Evolutionary conservation across 768 basidiomycete genomes (phyloP).

Genomic region (Termitomyces sp.): DNA sequence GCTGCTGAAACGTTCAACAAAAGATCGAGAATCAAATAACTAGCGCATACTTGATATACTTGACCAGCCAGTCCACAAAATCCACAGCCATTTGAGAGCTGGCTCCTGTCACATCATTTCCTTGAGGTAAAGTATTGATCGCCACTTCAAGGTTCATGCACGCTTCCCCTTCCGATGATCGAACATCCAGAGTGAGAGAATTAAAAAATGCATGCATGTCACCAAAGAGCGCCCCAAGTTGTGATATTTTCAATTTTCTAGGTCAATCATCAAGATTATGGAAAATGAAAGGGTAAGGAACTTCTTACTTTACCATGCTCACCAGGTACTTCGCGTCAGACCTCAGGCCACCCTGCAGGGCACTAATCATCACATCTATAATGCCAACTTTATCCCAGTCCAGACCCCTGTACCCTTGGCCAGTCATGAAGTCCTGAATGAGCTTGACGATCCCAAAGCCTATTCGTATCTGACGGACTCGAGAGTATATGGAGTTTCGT

Average conservation of each 20-base stretch:
- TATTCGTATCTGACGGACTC: constrained; percentile 14
- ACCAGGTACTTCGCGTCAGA: constrained; percentile 41
- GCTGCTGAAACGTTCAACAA: constrained; percentile 23
- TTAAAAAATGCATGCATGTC: constrained; percentile 34
- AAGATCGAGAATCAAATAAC: neutral
- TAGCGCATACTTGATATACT: constrained; percentile 43
- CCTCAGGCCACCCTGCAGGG: constrained; percentile 37
- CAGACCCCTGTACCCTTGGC: constrained; percentile 36
- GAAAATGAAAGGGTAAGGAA: neutral
- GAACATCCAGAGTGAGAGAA: constrained; percentile 24
- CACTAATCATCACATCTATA: constrained; percentile 37
- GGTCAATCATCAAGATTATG: neutral
- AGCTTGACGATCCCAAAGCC: constrained; percentile 21
- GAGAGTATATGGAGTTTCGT: constrained; percentile 27
- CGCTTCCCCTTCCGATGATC: constrained; percentile 27
- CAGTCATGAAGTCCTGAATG: constrained; percentile 38
- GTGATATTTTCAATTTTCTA: constrained; percentile 34
- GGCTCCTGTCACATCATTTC: constrained; percentile 10
- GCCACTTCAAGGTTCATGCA: constrained; percentile 16
- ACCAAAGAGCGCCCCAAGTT: constrained; percentile 31
- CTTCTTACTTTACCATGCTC: constrained; percentile 40
- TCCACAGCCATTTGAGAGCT: constrained; percentile 17
- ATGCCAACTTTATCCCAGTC: constrained; percentile 22
- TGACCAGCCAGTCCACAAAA: constrained; percentile 45
- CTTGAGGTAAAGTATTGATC: constrained; percentile 10